phyloP scores from a whole-genome alignment of 257 asterid genomes.

The Nicotiana paniculata region DNA sequence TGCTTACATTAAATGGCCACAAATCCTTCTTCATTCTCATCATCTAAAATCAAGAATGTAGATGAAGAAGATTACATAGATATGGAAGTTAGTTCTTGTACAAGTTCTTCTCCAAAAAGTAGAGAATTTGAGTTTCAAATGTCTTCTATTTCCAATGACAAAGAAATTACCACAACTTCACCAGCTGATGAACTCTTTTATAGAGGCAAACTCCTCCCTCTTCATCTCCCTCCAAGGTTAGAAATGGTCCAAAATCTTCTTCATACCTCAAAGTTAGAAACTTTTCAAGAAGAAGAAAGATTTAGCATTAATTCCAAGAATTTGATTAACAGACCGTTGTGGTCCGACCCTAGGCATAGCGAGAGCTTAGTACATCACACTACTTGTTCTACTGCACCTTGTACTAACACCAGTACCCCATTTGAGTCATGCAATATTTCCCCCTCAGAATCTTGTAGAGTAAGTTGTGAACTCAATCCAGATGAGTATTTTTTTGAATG shows the following conservation, averaged over 20 bases:
- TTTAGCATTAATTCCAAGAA: not conserved
- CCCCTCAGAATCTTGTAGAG: conserved; percentile 72
- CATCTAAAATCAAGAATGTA: not conserved
- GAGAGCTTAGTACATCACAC: too few relatives aligned
- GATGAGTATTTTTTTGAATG: conserved; percentile 63
- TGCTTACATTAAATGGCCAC: conserved; percentile 25
- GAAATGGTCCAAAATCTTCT: conserved; percentile 39
- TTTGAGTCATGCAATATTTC: conserved; percentile 46
- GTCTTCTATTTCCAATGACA: conserved; percentile 26
- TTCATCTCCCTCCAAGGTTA: conserved; percentile 60
- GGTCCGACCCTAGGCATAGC: too few relatives aligned
- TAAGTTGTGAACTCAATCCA: conserved; percentile 65
- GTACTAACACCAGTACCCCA: conserved; percentile 39
- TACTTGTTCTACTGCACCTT: conserved; percentile 22
- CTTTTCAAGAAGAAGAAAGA: conserved; percentile 6
- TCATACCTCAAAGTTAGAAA: conserved; percentile 13
- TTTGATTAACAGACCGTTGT: not conserved
- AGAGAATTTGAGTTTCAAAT: conserved; percentile 74
- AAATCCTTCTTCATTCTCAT: not conserved
- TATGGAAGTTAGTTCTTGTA: conserved; percentile 11
- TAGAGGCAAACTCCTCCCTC: conserved; percentile 90
- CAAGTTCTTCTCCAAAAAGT: conserved; percentile 24
- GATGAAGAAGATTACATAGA: conserved; percentile 29
- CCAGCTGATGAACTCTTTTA: conserved; percentile 89
- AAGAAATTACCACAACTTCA: conserved; percentile 27